These are phyloP conservation scores for Solanum pimpinellifolium DNA, from an alignment of 257 asterid genomes.

Conservation along the genomic window DNA sequence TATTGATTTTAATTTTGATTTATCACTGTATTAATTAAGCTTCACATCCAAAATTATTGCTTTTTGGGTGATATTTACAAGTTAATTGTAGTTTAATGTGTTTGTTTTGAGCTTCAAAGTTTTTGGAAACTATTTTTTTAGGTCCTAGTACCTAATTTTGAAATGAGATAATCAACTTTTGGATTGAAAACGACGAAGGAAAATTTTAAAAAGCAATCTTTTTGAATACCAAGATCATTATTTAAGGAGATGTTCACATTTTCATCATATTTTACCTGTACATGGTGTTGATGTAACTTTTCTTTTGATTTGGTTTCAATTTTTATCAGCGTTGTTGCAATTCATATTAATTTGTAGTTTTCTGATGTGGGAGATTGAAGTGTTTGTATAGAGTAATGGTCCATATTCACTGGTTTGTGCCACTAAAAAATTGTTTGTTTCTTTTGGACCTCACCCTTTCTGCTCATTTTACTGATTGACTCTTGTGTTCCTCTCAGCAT, in stretches of 20 bases:
- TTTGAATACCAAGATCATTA: neutral
- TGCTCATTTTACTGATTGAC: neutral
- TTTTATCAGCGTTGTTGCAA: neutral
- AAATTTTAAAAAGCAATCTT: neutral
- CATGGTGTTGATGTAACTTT: neutral
- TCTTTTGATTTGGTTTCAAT: neutral
- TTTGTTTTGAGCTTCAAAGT: neutral
- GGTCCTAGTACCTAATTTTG: neutral
- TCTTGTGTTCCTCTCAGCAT: neutral
- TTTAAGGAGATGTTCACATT: neutral
- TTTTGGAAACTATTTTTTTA: neutral
- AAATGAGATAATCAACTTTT: neutral
- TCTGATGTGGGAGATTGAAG: neutral
- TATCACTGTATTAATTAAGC: neutral
- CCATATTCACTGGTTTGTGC: neutral
- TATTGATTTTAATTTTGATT: neutral
- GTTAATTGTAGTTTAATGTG: neutral
- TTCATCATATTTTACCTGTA: neutral
- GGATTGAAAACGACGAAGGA: neutral
- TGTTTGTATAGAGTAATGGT: neutral
- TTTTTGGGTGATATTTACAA: neutral
- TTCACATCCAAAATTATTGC: neutral
- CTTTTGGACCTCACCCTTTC: neutral
- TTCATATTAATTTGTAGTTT: neutral
- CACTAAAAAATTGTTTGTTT: neutral